These are phyloP conservation scores for Mycena olivaceomarginata DNA, from an alignment of 768 basidiomycete genomes.

Conservation along the genomic window DNA sequence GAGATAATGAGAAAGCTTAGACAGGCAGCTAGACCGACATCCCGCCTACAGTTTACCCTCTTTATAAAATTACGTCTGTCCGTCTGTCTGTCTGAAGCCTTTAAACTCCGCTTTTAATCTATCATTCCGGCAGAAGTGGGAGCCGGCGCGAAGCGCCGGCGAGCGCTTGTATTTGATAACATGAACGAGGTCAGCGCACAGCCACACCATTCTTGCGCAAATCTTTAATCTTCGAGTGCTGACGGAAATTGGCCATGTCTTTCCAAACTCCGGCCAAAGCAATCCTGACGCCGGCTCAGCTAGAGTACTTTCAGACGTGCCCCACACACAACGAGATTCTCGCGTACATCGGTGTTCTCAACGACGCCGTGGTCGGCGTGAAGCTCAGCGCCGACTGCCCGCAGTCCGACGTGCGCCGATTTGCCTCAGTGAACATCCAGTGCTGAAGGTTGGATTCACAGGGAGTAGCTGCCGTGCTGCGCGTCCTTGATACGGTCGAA, in stretches of 20 bases:
- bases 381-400: constrained; percentile 82
- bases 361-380: constrained; percentile 82
- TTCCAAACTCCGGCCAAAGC: constrained; percentile 79
- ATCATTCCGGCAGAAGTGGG: too few relatives aligned
- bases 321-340: constrained; percentile 81
- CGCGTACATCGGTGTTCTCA: constrained; percentile 83
- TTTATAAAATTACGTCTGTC: too few relatives aligned
- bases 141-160: too few relatives aligned
- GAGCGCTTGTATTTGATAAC: too few relatives aligned
- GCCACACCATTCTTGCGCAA: too few relatives aligned
- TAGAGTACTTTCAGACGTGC: constrained; percentile 88
- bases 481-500: constrained; percentile 81
- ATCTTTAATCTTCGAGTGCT: too few relatives aligned
- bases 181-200: too few relatives aligned
- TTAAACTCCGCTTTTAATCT: too few relatives aligned
- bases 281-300: constrained; percentile 86
- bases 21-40: too few relatives aligned
- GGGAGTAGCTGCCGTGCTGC: constrained; percentile 79
- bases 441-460: constrained; percentile 52
- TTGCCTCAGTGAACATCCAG: constrained; percentile 2
- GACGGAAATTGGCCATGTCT: constrained; percentile 31
- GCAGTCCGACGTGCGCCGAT: constrained; percentile 73
- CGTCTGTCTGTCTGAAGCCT: too few relatives aligned
- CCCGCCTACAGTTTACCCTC: too few relatives aligned
- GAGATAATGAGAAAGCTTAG: too few relatives aligned